Percentiles rank a stretch among this genome's conserved stretches.
Evolutionary conservation across 495 filamentous ascomycete genomes (phyloP).

Genomic region (Umbilicaria muhlenbergii): DNA sequence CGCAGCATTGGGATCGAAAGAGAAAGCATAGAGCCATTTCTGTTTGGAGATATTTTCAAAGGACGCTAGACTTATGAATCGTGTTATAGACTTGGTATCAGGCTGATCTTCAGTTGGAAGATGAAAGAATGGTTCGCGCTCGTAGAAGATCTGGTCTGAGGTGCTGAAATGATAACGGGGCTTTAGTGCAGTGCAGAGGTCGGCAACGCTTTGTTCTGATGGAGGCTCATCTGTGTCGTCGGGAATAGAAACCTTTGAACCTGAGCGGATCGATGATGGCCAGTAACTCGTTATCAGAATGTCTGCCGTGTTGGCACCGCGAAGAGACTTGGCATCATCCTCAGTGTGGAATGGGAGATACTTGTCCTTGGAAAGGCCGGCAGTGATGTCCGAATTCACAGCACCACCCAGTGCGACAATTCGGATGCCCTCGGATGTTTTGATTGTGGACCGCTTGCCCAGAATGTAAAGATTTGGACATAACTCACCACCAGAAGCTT

Average conservation of each 20-base stretch:
- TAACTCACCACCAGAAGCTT: constrained; percentile 60
- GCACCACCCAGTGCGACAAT: constrained; percentile 69
- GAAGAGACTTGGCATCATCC: constrained; percentile 57
- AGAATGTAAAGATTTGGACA: constrained; percentile 80
- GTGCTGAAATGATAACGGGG: constrained; percentile 79
- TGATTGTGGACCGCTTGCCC: constrained; percentile 67
- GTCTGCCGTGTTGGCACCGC: constrained; percentile 60
- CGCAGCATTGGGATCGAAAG: constrained; percentile 47
- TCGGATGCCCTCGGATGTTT: constrained; percentile 76
- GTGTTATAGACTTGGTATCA: constrained; percentile 45
- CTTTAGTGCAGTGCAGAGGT: constrained; percentile 58
- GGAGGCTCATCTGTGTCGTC: constrained; percentile 25
- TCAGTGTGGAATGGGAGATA: constrained; percentile 53
- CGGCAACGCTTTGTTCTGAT: constrained; percentile 44
- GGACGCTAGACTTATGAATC: constrained; percentile 75
- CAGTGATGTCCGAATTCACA: constrained; percentile 35
- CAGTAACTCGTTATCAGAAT: constrained; percentile 76
- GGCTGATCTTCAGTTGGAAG: constrained; percentile 35
- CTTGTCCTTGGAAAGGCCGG: constrained; percentile 41
- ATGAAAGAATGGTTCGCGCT: constrained; percentile 88
- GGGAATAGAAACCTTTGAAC: constrained; percentile 38
- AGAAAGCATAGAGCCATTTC: constrained; percentile 86
- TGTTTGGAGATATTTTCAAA: constrained; percentile 57
- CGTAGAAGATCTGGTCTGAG: constrained; percentile 56
- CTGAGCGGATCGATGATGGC: constrained; percentile 53